Base-by-base conservation (phyloP, 148 eudicot genomes). In the Mesembryanthemum crystallinum region DNA sequence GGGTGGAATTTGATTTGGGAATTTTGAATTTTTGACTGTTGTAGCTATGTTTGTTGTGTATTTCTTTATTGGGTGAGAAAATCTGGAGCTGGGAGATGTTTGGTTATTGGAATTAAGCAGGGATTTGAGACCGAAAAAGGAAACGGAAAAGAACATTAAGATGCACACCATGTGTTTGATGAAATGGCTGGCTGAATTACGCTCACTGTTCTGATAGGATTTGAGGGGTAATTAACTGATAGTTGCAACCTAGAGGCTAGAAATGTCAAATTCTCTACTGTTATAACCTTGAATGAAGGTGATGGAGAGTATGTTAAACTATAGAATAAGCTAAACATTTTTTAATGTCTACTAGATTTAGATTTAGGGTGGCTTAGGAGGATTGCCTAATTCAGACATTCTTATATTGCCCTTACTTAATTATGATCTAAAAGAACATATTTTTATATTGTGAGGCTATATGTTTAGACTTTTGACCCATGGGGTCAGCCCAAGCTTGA, bases 91-190 rank as follows among this genome's bases (percentile, higher is more conserved):
- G 52, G 14, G 4, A 8, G 12, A 13, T 47, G 23, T 24, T 21
- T 67, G 51, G 49, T 51, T 24, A 18, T 64, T 14, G n/a, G n/a
- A n/a, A n/a, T n/a, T n/a, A n/a, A n/a, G n/a, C n/a, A n/a, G n/a
- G n/a, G n/a, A n/a, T n/a, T n/a, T n/a, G n/a, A n/a, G n/a, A n/a
- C n/a, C n/a, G n/a, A n/a, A n/a, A n/a, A n/a, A n/a, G n/a, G n/a
- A n/a, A n/a, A n/a, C n/a, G n/a, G n/a, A n/a, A n/a, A n/a, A n/a
- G n/a, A n/a, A n/a, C n/a, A n/a, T n/a, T n/a, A n/a, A n/a, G n/a
- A n/a, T n/a, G 63, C 70, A n/a, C 24, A n/a, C 45, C n/a, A 64
- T 64, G 58, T 47, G 76, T 35, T 57, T 74, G 71, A 74, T 47
- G 47, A 43, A 57, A 15, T 75, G 71, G 27, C 51, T 35, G 33